Conservation (phyloP, 805 yeast genomes). For the Brettanomyces bruxellensis region DNA sequence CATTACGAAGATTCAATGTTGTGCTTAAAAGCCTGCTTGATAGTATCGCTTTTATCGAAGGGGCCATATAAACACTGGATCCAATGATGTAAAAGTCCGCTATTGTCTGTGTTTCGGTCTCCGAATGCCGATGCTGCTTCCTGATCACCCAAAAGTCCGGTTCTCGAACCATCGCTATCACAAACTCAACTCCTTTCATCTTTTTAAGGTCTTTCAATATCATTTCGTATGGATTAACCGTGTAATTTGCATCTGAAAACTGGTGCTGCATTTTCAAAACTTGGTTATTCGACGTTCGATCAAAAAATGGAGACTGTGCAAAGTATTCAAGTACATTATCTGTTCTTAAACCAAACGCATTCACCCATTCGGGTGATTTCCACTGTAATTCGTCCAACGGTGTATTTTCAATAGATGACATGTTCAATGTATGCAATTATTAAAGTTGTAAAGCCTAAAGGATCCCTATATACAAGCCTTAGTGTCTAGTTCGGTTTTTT, state of each 20-base stretch:
- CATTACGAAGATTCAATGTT: conserved; percentile 32
- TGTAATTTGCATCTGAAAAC: conserved; percentile 45
- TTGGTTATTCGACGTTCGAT: conserved; percentile 88
- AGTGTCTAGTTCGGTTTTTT: too few relatives aligned
- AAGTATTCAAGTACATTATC: conserved; percentile 91
- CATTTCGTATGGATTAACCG: conserved; percentile 22
- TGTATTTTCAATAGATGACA: conserved; percentile 12
- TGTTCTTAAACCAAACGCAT: conserved; percentile 74
- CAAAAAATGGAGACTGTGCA: conserved; percentile 90
- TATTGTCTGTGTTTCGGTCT: conserved; percentile 41
- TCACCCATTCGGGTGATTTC: conserved; percentile 98
- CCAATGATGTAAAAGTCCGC: conserved; percentile 86
- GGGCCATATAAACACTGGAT: conserved; percentile 88
- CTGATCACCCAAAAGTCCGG: conserved; percentile 91
- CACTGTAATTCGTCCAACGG: conserved; percentile 86
- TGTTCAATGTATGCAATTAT: background rate
- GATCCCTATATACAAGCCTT: too few relatives aligned
- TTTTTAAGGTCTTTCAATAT: conserved; percentile 47
- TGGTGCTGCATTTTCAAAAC: conserved; percentile 93
- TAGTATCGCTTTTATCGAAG: conserved; percentile 61
- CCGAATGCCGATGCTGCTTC: conserved; percentile 60
- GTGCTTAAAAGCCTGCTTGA: conserved; percentile 60
- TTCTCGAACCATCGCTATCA: conserved; percentile 64
- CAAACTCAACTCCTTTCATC: conserved; percentile 82
- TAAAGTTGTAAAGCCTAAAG: too few relatives aligned